Evolutionary conservation across 2,329 filamentous ascomycete genomes (phyloP).

Genomic region (Nothopassalora personata): DNA sequence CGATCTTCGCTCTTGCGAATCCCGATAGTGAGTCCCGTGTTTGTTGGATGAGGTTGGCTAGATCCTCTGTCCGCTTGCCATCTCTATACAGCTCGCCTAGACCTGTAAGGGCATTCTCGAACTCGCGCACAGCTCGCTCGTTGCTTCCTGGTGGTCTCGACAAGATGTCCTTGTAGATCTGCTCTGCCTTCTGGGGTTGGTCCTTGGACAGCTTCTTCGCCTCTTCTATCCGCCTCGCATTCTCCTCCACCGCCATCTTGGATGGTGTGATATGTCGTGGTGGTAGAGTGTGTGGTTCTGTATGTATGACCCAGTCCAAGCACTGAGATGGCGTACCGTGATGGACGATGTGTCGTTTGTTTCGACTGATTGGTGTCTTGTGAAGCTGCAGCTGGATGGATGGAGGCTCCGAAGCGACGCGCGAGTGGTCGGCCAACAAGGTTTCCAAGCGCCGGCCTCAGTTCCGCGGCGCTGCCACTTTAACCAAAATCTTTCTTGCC

Average conservation of each 20-base stretch:
- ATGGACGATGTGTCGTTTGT: not conserved
- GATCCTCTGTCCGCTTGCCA: slow-evolving; percentile 73
- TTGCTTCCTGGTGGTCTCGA: slow-evolving; percentile 77
- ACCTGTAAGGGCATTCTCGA: slow-evolving; percentile 81
- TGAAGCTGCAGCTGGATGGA: slow-evolving; percentile 1
- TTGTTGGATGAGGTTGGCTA: slow-evolving; percentile 83
- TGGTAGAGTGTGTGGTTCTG: not conserved
- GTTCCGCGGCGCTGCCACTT: slow-evolving; percentile 3
- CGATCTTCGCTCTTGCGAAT: slow-evolving; percentile 98
- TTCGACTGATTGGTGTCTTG: not conserved
- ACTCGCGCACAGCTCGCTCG: slow-evolving; percentile 83
- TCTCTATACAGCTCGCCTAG: slow-evolving; percentile 91
- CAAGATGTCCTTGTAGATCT: slow-evolving; percentile 83
- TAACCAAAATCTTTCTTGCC: slow-evolving; percentile 5
- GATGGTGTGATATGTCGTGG: not conserved
- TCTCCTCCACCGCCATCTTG: slow-evolving; percentile 48
- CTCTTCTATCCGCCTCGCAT: slow-evolving; percentile 70
- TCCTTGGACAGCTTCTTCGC: slow-evolving; percentile 77
- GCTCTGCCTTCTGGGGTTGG: slow-evolving; percentile 77
- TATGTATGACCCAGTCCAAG: not conserved
- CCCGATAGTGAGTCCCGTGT: slow-evolving; percentile 88
- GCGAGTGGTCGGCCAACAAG: slow-evolving; percentile 2
- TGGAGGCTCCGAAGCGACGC: slow-evolving; percentile 2
- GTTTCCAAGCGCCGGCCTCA: slow-evolving; percentile 6
- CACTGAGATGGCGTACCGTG: not conserved